Evolutionary conservation across 352 stramenopile genomes (phyloP), one percentile per base, ranked within the genome.

Genomic region (Globisporangium nunn): DNA sequence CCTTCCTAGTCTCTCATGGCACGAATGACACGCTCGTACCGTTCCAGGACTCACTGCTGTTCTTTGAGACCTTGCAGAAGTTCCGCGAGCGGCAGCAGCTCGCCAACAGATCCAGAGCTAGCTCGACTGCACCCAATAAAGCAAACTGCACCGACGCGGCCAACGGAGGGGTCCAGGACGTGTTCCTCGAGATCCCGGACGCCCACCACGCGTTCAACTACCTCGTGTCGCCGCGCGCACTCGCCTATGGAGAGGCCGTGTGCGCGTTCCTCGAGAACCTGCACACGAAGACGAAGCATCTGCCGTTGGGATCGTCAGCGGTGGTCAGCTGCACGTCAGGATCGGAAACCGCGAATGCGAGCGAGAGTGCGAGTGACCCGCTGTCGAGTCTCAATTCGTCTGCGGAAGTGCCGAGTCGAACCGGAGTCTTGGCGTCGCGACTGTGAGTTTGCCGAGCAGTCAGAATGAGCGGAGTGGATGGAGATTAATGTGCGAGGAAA

Each of bases 131-230:
- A 23, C 23, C 23, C 23, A 23, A 23, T 23, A 23, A 23, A 23
- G 23, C 23, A 23, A 23, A 23, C 23, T 23, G 23, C 23, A 23
- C 23, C 23, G 23, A 23, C 23, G 23, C 23, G 23, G 8, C 4
- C 33, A 37, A 37, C 33, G 4, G 33, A 37, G 64, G 62, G 29
- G 70, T 90, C 14, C 50, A 64, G 15, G 81, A 92, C 50, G 60
- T 87, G 15, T 92, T 88, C 62, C 55, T 92, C 40, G 54, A 78
- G 41, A 39, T 92, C 6, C 75, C 78, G 0, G 70, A 71, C 1
- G 73, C 78, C 7, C 76, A 90, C 45, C 81, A 92, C 54, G 75
- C 69, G 14, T 92, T 92, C 67, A 88, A 90, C 65, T 85, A 80
- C 63, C 62, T 90, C 37, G 66, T 82, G 58, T 90, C 79, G 15